A percentile compares a stretch with the other conserved stretches of the same genome.
Evolutionary conservation across 2,329 filamentous ascomycete genomes (phyloP).

Genomic region (Clonostachys rosea): DNA sequence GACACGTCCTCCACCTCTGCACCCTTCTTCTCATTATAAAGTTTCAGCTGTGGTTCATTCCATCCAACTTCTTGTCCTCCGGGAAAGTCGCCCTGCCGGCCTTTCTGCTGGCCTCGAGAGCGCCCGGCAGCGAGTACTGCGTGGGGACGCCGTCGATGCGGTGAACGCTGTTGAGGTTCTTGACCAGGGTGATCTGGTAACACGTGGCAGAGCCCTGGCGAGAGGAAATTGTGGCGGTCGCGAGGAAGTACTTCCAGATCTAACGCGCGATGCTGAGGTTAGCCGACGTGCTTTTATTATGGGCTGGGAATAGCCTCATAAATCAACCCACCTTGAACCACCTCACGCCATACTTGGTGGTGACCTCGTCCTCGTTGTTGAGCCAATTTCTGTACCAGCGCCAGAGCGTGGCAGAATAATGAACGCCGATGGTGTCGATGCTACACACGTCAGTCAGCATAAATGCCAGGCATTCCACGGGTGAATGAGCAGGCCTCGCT

Average conservation of each 20-base stretch:
- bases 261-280: slow-evolving; percentile 21
- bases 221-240: slow-evolving; percentile 77
- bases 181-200: slow-evolving; percentile 82
- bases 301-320: background rate
- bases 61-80: background rate
- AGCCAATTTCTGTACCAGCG: slow-evolving; percentile 99
- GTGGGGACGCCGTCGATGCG: slow-evolving; percentile 68
- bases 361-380: slow-evolving; percentile 85
- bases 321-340: slow-evolving; percentile 79
- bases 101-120: slow-evolving; percentile 30
- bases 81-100: slow-evolving; percentile 3
- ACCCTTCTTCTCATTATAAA: too few species aligned
- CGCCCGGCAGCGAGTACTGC: slow-evolving; percentile 66
- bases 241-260: slow-evolving; percentile 92
- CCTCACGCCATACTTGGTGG: slow-evolving; percentile 88
- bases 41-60: too few species aligned
- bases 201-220: slow-evolving; percentile 81
- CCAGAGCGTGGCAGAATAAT: slow-evolving; percentile 96
- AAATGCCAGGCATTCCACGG: too few species aligned
- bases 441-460: slow-evolving; percentile 15
- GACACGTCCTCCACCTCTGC: too few species aligned
- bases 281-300: background rate
- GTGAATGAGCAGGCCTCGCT: background rate
- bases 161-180: slow-evolving; percentile 87
- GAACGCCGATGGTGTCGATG: slow-evolving; percentile 89